phyloP scores from a whole-genome alignment of 805 yeast genomes.

The Ogataea degrootiae region DNA sequence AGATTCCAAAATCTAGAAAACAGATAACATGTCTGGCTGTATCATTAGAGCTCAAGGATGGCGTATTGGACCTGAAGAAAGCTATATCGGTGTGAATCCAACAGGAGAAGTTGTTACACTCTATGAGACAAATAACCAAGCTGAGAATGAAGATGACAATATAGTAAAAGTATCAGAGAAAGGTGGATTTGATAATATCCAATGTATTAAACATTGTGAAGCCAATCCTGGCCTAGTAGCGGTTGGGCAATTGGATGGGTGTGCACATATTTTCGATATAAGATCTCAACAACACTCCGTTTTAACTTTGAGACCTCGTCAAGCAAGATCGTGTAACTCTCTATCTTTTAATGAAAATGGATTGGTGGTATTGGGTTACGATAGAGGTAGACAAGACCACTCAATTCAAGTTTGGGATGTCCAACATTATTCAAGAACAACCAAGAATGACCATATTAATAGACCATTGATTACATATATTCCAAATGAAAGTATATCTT shows the following conservation, averaged over 20 bases:
- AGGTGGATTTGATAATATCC: constrained; percentile 64
- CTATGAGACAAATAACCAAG: constrained; percentile 46
- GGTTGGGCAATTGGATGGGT: constrained; percentile 73
- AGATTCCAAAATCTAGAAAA: no score
- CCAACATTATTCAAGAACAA: constrained; percentile 47
- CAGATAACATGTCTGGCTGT: constrained; percentile 47
- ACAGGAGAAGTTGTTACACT: constrained; percentile 75
- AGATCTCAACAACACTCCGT: constrained; percentile 30
- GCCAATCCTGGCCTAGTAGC: constrained; percentile 55
- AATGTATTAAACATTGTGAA: constrained; percentile 60
- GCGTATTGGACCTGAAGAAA: constrained; percentile 53
- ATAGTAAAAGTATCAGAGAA: constrained; percentile 48
- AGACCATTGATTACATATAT: constrained; percentile 54
- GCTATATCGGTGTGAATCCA: constrained; percentile 66
- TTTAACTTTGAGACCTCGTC: constrained; percentile 52
- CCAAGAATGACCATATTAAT: constrained; percentile 46
- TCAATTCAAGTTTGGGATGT: constrained; percentile 80
- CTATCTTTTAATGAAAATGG: constrained; percentile 63
- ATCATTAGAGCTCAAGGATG: constrained; percentile 56
- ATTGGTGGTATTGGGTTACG: constrained; percentile 72
- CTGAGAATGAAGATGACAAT: constrained; percentile 41
- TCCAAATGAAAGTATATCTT: constrained; percentile 69
- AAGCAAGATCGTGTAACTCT: constrained; percentile 70
- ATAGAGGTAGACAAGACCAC: constrained; percentile 69
- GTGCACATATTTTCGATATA: constrained; percentile 58